A percentile compares a stretch with the other conserved stretches of the same genome.
These are phyloP conservation scores for Rhodotorula paludigena DNA, from an alignment of 768 basidiomycete genomes.

Conservation along the genomic window DNA sequence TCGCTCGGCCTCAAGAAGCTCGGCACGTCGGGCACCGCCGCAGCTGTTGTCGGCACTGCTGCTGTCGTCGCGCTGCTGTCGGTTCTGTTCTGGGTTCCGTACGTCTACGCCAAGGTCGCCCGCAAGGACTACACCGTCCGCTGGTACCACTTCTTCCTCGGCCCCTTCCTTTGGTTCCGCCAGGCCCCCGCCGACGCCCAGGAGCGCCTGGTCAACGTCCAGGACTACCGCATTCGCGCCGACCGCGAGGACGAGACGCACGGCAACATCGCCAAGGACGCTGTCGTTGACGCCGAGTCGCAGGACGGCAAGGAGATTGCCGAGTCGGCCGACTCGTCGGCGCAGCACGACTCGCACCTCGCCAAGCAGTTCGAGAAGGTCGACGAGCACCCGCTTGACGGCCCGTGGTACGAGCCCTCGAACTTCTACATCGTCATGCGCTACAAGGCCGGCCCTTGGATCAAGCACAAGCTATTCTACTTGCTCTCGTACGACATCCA, in stretches of 20 bases:
- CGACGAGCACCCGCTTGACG: conserved; percentile 45
- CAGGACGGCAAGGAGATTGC: conserved; percentile 30
- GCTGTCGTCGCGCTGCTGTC: conserved; percentile 46
- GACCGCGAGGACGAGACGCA: conserved; percentile 12
- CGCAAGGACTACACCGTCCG: conserved; percentile 51
- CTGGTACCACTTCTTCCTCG: conserved; percentile 51
- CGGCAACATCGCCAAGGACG: neutral
- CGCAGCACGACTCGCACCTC: neutral
- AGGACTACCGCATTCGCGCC: conserved; percentile 46
- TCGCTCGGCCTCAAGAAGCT: conserved; percentile 47
- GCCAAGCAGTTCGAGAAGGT: conserved; percentile 33
- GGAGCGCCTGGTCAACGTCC: conserved; percentile 38
- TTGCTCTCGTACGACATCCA: conserved; percentile 40
- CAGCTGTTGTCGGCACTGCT: conserved; percentile 48
- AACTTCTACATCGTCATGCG: conserved; percentile 48
- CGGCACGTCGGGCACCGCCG: conserved; percentile 43
- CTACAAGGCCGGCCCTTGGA: conserved; percentile 42
- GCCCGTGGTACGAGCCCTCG: conserved; percentile 46
- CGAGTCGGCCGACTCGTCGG: conserved; percentile 11
- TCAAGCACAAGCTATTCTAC: conserved; percentile 25
- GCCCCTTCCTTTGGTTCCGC: conserved; percentile 49
- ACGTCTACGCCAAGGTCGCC: conserved; percentile 49
- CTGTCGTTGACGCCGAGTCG: conserved; percentile 10
- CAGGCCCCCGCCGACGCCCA: conserved; percentile 46
- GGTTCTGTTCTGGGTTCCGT: conserved; percentile 51